Evolutionary conservation across 2,329 filamentous ascomycete species (phyloP).

Genomic region (Trichophyton benhamiae): DNA sequence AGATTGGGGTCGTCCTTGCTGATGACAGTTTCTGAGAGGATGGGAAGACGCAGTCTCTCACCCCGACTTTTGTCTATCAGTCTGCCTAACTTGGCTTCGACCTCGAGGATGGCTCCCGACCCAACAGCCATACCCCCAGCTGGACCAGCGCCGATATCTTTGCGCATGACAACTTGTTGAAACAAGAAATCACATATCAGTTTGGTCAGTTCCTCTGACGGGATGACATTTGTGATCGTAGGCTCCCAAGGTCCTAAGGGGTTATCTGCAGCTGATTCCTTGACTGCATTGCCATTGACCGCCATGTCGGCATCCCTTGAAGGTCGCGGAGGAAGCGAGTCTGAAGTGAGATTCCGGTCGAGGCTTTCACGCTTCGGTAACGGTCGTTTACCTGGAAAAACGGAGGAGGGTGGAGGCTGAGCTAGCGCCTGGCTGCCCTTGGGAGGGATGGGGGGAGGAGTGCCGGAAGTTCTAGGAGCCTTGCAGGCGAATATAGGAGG

Average conservation of each 20-base stretch:
- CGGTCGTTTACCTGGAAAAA: constrained; percentile 16
- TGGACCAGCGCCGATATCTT: constrained; percentile 46
- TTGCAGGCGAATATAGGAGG: constrained; percentile 41
- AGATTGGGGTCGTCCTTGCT: constrained; percentile 40
- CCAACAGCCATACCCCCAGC: constrained; percentile 46
- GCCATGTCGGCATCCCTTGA: constrained; percentile 17
- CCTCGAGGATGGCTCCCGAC: constrained; percentile 65
- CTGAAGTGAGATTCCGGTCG: constrained; percentile 4
- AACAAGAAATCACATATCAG: constrained; percentile 72
- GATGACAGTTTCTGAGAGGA: constrained; percentile 60
- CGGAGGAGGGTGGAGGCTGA: background rate
- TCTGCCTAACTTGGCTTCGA: constrained; percentile 85
- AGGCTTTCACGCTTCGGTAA: constrained; percentile 21
- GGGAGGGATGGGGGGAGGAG: constrained; percentile 29
- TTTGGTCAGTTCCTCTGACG: constrained; percentile 63
- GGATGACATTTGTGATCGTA: constrained; percentile 56
- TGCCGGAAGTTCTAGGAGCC: constrained; percentile 31
- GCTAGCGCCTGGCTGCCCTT: constrained; percentile 17
- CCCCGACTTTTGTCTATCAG: constrained; percentile 63
- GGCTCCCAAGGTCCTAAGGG: constrained; percentile 37
- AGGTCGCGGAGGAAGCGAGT: constrained; percentile 8
- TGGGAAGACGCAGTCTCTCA: constrained; percentile 53
- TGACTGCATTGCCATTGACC: constrained; percentile 21
- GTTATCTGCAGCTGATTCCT: constrained; percentile 16
- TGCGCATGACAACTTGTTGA: constrained; percentile 53